Base-by-base conservation (phyloP, 2,329 filamentous ascomycete species). In the Colletotrichum eremochloae region DNA sequence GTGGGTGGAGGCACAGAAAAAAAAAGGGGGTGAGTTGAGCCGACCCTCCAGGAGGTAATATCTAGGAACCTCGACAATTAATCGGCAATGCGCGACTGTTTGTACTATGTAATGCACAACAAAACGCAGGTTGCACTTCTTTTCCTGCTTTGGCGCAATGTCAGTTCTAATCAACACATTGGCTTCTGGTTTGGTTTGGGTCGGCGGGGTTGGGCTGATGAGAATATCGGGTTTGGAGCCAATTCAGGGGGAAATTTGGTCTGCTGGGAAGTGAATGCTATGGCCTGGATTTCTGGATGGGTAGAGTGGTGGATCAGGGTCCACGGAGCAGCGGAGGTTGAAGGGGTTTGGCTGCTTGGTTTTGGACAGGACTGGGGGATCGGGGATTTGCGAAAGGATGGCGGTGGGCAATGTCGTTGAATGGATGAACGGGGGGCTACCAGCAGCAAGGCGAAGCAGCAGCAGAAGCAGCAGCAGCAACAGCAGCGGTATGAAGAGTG, bases 231-330 rank as follows among this genome's bases (percentile, higher is more conserved):
- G 62, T 60, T 72, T 69, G 61, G 60, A 36, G 68, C 65, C 65
- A 67, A 70, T 72, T 72, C 70, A 72, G 70, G 70, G 69, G 70
- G 70, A 72, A 60, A 72, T 72, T 72, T 72, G 55, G 66, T 64
- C 63, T 69, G 66, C 70, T 64, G 66, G 53, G 55, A 44, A 72
- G 53, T 60, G 66, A 65, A 60, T 65, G 60, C 40, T 61, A 61
- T 72, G 62, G 60, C 70, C 70, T 64, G 69, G 65, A 56, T 69
- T 70, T 70, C 33, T 36, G 66, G 61, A 60, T 65, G 61, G 70
- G 70, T 65, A 60, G 55, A 57, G n/a, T 36, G 66, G 70, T 72
- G 70, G 70, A 72, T 64, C 70, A 53, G 70, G 69, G 66, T 70
- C 70, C 70, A 72, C 70, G 66, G 33, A 42, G 48, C 62, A 24